These are phyloP conservation scores for Isochrysis galbana DNA, from an alignment of 78 protist genomes.

Conservation along the genomic window DNA sequence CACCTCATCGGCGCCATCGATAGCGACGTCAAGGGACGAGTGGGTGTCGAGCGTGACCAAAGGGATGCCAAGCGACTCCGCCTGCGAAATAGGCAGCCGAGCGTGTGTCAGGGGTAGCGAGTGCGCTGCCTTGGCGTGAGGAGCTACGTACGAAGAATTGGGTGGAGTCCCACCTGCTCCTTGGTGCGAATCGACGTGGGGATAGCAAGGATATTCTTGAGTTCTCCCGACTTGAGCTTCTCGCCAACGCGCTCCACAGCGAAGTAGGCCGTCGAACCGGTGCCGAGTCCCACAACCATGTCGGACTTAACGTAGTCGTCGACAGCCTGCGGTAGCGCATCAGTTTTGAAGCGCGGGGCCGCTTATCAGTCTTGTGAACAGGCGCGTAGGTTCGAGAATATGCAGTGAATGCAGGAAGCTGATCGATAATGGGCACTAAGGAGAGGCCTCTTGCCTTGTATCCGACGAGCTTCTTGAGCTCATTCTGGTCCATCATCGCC, in stretches of 20 bases:
- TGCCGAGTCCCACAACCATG: slow-evolving; percentile 62
- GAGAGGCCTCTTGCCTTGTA: slow-evolving; percentile 2
- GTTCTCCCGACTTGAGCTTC: slow-evolving; percentile 36
- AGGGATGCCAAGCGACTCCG: slow-evolving; percentile 47
- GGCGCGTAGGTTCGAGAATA: neutral
- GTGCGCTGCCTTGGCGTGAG: no score
- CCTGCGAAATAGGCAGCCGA: no score
- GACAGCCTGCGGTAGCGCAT: slow-evolving; percentile 10
- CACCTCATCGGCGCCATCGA: slow-evolving; percentile 54
- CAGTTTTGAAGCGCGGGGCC: neutral
- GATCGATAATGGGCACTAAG: neutral
- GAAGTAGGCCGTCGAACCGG: slow-evolving; percentile 56
- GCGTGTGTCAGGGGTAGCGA: no score
- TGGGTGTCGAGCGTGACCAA: slow-evolving; percentile 42
- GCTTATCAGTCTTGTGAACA: neutral
- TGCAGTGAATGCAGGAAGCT: neutral
- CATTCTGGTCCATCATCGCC: neutral
- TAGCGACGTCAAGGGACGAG: slow-evolving; percentile 49
- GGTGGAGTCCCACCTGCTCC: slow-evolving; percentile 52
- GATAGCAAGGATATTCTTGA: slow-evolving; percentile 47
- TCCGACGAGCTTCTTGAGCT: slow-evolving; percentile 5
- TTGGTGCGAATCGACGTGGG: slow-evolving; percentile 50
- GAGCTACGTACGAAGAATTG: no score
- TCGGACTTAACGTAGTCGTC: slow-evolving; percentile 49
- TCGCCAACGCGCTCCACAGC: slow-evolving; percentile 52